A percentile compares a stretch with the other conserved stretches of the same genome.
phyloP scores from a whole-genome alignment of 2,329 filamentous ascomycete genomes.

The Arthroderma uncinatum region DNA sequence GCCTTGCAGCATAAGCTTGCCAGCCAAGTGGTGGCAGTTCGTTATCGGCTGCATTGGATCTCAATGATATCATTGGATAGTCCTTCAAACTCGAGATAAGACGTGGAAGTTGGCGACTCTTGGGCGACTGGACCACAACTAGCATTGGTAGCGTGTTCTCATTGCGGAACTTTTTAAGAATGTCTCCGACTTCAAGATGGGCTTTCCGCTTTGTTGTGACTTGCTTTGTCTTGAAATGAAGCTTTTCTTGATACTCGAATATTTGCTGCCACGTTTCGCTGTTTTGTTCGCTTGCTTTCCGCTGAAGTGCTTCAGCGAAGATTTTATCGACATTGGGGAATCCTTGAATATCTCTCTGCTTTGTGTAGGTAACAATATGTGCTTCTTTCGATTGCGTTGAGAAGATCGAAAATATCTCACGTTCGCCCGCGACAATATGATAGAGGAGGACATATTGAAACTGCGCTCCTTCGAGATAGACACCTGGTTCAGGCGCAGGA shows the following conservation, averaged over 20 bases:
- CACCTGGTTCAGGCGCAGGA: constrained; percentile 52
- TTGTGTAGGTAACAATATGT: constrained; percentile 78
- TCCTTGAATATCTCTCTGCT: constrained; percentile 66
- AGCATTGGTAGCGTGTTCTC: constrained; percentile 72
- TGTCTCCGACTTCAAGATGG: constrained; percentile 73
- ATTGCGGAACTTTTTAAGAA: constrained; percentile 79
- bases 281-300: constrained; percentile 50
- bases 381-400: constrained; percentile 71
- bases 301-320: constrained; percentile 62
- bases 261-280: constrained; percentile 66
- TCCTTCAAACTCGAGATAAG: constrained; percentile 76
- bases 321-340: constrained; percentile 84
- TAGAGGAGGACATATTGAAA: constrained; percentile 86
- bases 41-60: constrained; percentile 72
- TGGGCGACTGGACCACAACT: constrained; percentile 82
- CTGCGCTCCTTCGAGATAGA: constrained; percentile 64
- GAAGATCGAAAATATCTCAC: constrained; percentile 88
- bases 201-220: constrained; percentile 85
- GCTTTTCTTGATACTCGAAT: constrained; percentile 74
- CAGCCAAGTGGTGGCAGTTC: constrained; percentile 84
- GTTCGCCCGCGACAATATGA: constrained; percentile 79
- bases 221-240: constrained; percentile 76
- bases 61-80: constrained; percentile 70
- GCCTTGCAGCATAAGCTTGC: constrained; percentile 79
- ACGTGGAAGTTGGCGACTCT: constrained; percentile 66